Evolutionary conservation across 306 rosid species (phyloP).

Genomic region (Carpinus fangiana): DNA sequence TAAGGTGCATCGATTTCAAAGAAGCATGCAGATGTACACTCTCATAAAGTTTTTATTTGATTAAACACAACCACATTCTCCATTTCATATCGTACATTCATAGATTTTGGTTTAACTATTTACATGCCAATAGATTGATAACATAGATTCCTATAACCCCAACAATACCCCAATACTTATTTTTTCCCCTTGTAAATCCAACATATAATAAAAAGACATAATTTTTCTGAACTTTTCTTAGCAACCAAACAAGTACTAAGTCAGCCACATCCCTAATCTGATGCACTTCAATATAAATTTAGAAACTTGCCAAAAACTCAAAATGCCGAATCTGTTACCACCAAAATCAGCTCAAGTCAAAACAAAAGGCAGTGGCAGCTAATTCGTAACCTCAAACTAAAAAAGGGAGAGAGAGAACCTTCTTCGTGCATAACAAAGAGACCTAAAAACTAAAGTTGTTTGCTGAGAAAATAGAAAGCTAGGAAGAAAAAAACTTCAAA

Average conservation of each 20-base stretch:
- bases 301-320: neutral
- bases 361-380: neutral
- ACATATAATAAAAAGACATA: neutral
- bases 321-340: neutral
- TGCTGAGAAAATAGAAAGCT: neutral
- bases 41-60: neutral
- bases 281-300: neutral
- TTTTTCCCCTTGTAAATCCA: neutral
- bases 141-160: neutral
- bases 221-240: neutral
- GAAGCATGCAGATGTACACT: neutral
- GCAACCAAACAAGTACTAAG: neutral
- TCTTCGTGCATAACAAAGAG: neutral
- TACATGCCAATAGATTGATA: neutral
- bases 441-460: constrained; percentile 17
- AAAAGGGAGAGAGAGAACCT: neutral
- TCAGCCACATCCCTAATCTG: neutral
- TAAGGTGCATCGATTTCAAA: neutral
- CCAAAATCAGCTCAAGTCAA: neutral
- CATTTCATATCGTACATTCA: neutral
- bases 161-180: neutral
- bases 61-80: neutral
- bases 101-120: neutral
- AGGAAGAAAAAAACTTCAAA: neutral
- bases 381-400: neutral